A percentile compares a stretch with the other conserved stretches of the same genome.
phyloP scores from a whole-genome alignment of 2,329 filamentous ascomycete species.

The Macrophomina phaseolina region DNA sequence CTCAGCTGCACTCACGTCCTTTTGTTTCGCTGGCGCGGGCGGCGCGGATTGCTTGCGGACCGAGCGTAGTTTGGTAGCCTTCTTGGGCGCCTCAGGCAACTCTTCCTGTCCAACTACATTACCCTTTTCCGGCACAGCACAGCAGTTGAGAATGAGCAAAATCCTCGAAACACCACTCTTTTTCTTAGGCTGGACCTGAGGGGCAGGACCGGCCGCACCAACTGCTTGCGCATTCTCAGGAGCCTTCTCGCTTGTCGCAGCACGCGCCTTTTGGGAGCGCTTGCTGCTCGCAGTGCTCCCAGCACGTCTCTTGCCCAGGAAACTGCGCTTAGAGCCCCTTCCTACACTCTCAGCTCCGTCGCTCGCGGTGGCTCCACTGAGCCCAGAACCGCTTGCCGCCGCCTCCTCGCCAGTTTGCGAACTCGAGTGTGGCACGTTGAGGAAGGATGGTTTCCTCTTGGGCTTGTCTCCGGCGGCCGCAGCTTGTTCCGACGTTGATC shows the following conservation, averaged over 20 bases:
- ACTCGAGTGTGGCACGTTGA: constrained; percentile 40
- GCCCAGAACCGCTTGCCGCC: constrained; percentile 45
- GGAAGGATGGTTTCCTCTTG: constrained; percentile 43
- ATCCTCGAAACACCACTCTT: constrained; percentile 45
- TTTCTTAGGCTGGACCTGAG: constrained; percentile 47
- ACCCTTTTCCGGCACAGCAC: constrained; percentile 66
- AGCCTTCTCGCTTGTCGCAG: constrained; percentile 47
- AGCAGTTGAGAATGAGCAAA: constrained; percentile 67
- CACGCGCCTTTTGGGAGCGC: constrained; percentile 45
- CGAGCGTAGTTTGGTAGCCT: constrained; percentile 44
- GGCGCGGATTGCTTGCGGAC: constrained; percentile 50
- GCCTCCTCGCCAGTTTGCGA: constrained; percentile 40
- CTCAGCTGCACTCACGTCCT: constrained; percentile 47
- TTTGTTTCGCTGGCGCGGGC: constrained; percentile 54
- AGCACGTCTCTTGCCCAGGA: constrained; percentile 52
- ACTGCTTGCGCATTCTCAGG: constrained; percentile 38
- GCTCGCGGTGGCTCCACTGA: constrained; percentile 52
- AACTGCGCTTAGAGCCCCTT: constrained; percentile 53
- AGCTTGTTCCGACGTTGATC: constrained; percentile 23
- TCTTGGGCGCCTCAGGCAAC: constrained; percentile 54
- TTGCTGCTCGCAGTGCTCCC: constrained; percentile 55
- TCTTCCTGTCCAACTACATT: constrained; percentile 59
- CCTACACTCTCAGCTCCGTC: constrained; percentile 52
- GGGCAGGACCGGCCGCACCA: constrained; percentile 32
- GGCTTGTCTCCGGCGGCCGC: constrained; percentile 27